phyloP scores from a whole-genome alignment of 2,329 filamentous ascomycete genomes.

The Phyllosticta capitalensis region DNA sequence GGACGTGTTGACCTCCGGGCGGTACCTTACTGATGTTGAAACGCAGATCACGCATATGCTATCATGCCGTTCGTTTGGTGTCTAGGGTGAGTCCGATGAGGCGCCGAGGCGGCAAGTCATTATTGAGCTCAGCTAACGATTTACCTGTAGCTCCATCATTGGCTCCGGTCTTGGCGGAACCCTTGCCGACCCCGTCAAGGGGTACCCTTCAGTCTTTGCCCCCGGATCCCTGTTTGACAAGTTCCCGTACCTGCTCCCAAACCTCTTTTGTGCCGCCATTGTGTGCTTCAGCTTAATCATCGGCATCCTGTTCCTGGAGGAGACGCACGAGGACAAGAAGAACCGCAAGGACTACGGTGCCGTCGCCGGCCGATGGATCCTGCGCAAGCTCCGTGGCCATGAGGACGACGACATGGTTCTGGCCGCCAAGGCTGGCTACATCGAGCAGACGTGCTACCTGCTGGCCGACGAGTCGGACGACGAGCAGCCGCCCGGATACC shows the following conservation, averaged over 20 bases:
- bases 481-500: constrained; percentile 60
- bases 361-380: constrained; percentile 65
- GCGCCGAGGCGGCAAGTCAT: constrained; percentile 1
- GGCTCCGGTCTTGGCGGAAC: constrained; percentile 87
- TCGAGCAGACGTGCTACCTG: constrained; percentile 53
- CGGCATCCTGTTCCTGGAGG: constrained; percentile 81
- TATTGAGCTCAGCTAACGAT: constrained; percentile 16
- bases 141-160: constrained; percentile 62
- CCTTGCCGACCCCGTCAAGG: constrained; percentile 75
- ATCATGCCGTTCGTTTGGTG: constrained; percentile 99
- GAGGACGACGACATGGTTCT: constrained; percentile 20
- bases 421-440: constrained; percentile 34
- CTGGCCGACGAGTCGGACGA: constrained; percentile 47
- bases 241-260: constrained; percentile 86
- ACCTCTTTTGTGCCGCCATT: constrained; percentile 77
- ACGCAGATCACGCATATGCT: constrained; percentile 74
- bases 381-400: constrained; percentile 25
- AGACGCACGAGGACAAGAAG: constrained; percentile 82
- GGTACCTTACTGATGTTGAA: constrained; percentile 18
- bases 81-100: constrained; percentile 53
- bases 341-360: constrained; percentile 64
- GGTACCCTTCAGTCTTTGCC: constrained; percentile 65
- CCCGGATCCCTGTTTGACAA: constrained; percentile 69
- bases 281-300: constrained; percentile 66
- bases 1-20: constrained; percentile 7